Evolutionary conservation across 371 early-diverging fungal genomes (phyloP).

Genomic region (Mucor piriformis): DNA sequence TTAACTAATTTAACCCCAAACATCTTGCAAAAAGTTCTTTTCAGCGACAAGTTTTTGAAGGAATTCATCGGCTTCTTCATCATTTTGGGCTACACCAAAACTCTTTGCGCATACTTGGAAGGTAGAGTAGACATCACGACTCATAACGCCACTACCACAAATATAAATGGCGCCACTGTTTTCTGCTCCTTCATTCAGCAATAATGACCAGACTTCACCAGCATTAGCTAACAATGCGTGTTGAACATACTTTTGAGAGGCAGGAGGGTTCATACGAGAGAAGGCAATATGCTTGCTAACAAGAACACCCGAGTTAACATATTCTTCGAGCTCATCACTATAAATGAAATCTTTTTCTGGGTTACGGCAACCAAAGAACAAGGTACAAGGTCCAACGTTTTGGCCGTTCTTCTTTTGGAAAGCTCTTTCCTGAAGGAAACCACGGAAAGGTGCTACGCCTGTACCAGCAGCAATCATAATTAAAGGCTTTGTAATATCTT

Average conservation of each 20-base stretch:
- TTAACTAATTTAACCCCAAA: constrained; percentile 46
- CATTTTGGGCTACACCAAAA: constrained; percentile 33
- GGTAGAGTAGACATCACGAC: constrained; percentile 47
- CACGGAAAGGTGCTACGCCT: constrained; percentile 8
- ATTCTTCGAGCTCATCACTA: constrained; percentile 61
- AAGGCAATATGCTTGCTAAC: constrained; percentile 67
- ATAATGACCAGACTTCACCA: constrained; percentile 33
- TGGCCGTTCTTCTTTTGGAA: constrained; percentile 25
- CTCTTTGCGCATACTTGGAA: constrained; percentile 39
- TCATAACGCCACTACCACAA: constrained; percentile 52
- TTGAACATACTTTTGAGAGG: constrained; percentile 46
- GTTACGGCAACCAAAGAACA: constrained; percentile 88
- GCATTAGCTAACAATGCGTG: constrained; percentile 47
- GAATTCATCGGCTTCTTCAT: constrained; percentile 37
- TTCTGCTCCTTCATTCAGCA: constrained; percentile 16
- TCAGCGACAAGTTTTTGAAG: constrained; percentile 29
- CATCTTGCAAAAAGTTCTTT: constrained; percentile 50
- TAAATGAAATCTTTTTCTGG: constrained; percentile 74
- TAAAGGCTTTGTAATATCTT: constrained; percentile 42
- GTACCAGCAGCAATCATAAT: constrained; percentile 53
- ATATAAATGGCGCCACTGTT: constrained; percentile 39
- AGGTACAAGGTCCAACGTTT: constrained; percentile 29
- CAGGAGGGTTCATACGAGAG: constrained; percentile 50
- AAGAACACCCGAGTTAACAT: constrained; percentile 55
- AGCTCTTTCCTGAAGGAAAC: constrained; percentile 65